Evolutionary conservation across 345 rosid genomes (phyloP).

Genomic region (Populus ilicifolia): DNA sequence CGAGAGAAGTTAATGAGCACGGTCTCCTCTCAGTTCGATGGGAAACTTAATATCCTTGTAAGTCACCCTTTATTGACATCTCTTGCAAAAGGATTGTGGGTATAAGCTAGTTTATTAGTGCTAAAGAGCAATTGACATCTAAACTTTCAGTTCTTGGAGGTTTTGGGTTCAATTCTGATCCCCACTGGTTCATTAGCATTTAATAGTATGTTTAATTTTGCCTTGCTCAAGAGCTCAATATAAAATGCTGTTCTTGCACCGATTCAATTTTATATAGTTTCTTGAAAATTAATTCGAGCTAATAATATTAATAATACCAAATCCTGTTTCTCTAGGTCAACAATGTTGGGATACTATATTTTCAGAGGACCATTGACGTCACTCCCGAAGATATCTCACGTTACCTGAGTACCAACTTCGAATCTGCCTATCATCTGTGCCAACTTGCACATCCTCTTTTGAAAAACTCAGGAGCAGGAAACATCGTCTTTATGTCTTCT

Average conservation of each 20-base stretch:
- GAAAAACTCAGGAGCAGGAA: slow-evolving; percentile 17
- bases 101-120: not conserved
- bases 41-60: slow-evolving; percentile 20
- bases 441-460: slow-evolving; percentile 26
- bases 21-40: slow-evolving; percentile 16
- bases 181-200: not conserved
- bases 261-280: not conserved
- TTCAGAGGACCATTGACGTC: slow-evolving; percentile 2
- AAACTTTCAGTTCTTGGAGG: not conserved
- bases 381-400: slow-evolving; percentile 8
- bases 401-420: slow-evolving; percentile 7
- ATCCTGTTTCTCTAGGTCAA: slow-evolving; percentile 13
- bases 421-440: slow-evolving; percentile 15
- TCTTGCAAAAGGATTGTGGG: not conserved
- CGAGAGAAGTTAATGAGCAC: slow-evolving; percentile 4
- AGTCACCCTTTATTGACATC: not conserved
- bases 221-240: not conserved
- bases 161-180: not conserved
- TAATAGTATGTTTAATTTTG: not conserved
- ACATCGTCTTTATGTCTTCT: slow-evolving; percentile 24
- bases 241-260: not conserved
- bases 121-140: not conserved
- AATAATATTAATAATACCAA: no score
- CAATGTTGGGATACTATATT: slow-evolving; percentile 10
- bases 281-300: not conserved